Evolutionary conservation across 768 basidiomycete species (phyloP), one percentile per base, ranked within the genome.

Genomic region (Boletellus sp.): DNA sequence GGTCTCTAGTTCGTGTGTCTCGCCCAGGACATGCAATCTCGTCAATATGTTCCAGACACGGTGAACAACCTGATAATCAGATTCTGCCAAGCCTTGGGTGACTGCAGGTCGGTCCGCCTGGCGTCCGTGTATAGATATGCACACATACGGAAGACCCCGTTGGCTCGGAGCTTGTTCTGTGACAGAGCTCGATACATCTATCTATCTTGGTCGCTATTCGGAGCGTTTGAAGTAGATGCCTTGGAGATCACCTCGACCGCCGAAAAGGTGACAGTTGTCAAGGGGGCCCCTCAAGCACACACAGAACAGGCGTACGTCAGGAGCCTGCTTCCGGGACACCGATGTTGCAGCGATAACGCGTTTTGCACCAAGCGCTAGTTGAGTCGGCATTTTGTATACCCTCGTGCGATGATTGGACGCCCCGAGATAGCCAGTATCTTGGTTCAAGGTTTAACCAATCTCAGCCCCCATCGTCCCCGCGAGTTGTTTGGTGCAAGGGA

Each of bases 141-240:
- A 28, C 28, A 28, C 16, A 20, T 17, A 10, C 17, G 15, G 9
- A 47, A 17, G 26, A 6, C 17, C 17, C 19, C 23, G 22, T 42
- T 28, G 31, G 46, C 24, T 28, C 17, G 13, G 23, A 39, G 24
- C 19, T 5, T n/a, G 6, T 45, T 33, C 24, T 20, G 23, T 23
- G 43, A 63, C 70, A 75, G 75, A 84, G 85, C 60, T 80, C 84
- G 3, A 79, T 88, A 43, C 84, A 89, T 67, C 28, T 85, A 89
- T 67, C 28, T 10, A 28, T 28, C 79, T 85, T 19, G 87, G 87
- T 3, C 70, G 76, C 46, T 89, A 87, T 64, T 87, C 87, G 1
- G 65, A 67, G 0, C 75, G 76, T 57, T 77, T 85, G 71, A 70
- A 77, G 20, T 71, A 76, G 47, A 75, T 83, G 20, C 73, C 8